Evolutionary conservation across 305 asterid species (phyloP).

Genomic region (Petunia hybrid): DNA sequence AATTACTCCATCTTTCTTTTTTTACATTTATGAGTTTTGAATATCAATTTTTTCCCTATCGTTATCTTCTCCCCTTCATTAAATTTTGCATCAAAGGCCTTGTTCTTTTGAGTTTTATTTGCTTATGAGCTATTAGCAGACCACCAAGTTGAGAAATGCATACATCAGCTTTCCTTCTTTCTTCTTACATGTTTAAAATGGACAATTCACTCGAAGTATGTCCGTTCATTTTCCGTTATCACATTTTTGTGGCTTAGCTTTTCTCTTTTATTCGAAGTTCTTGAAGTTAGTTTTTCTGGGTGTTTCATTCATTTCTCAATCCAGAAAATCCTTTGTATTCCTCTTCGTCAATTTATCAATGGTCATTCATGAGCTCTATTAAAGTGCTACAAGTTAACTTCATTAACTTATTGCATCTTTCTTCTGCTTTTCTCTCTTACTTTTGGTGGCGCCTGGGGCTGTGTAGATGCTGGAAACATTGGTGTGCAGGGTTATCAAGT

Average conservation of each 20-base stretch:
- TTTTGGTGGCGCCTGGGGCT: constrained; percentile 45
- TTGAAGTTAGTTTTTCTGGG: neutral
- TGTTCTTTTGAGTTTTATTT: constrained; percentile 10
- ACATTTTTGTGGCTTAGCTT: neutral
- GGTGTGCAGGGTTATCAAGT: constrained; percentile 66
- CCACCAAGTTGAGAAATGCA: neutral
- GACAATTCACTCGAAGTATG: neutral
- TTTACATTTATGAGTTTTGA: neutral
- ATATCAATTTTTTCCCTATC: neutral
- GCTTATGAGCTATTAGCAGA: constrained; percentile 19
- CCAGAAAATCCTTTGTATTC: neutral
- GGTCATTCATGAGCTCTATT: neutral
- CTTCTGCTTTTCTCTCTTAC: constrained; percentile 28
- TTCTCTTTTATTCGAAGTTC: neutral
- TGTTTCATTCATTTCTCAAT: neutral
- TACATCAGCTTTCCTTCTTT: neutral
- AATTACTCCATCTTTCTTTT: constrained; percentile 29
- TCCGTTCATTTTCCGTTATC: neutral
- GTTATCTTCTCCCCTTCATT: constrained; percentile 5
- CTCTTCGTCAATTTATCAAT: neutral
- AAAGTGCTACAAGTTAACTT: constrained; percentile 10
- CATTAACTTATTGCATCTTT: constrained; percentile 23
- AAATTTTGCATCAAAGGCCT: neutral
- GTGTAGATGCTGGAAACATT: constrained; percentile 55
- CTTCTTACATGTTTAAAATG: neutral